phyloP scores from a whole-genome alignment of 2,329 filamentous ascomycete species.

The Alternaria sp. region DNA sequence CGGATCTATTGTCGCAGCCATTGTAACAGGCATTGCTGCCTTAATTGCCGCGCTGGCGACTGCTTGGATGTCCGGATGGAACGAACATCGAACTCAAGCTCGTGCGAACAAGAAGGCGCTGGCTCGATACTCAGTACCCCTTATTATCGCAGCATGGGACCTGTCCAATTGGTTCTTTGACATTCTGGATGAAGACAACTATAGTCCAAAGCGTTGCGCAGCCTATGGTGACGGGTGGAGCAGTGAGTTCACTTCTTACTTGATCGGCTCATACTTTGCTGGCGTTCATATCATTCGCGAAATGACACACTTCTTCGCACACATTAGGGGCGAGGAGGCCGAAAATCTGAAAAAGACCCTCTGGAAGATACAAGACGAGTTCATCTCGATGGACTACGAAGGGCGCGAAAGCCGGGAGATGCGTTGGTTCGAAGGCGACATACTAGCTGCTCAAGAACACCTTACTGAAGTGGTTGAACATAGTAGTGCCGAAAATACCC shows the following conservation, averaged over 20 bases:
- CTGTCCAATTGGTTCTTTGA: conserved; percentile 17
- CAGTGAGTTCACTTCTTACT: conserved; percentile 10
- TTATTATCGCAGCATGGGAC: conserved; percentile 15
- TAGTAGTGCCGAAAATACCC: not conserved
- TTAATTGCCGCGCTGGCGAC: not conserved
- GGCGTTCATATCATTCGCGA: conserved; percentile 17
- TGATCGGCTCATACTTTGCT: conserved; percentile 16
- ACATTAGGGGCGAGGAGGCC: conserved; percentile 6
- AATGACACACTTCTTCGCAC: conserved; percentile 16
- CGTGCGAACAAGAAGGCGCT: conserved; percentile 13
- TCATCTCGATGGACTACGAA: conserved; percentile 12
- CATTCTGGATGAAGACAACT: conserved; percentile 11
- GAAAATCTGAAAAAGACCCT: conserved; percentile 15
- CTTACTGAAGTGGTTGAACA: conserved; percentile 3
- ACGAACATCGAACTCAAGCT: conserved; percentile 9
- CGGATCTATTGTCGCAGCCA: conserved; percentile 10
- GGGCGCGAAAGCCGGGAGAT: conserved; percentile 14
- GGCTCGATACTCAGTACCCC: conserved; percentile 12
- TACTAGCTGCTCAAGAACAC: conserved; percentile 17
- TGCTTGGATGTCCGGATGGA: conserved; percentile 13
- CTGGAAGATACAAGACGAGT: conserved; percentile 20
- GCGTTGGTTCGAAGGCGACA: conserved; percentile 20
- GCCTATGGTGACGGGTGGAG: conserved; percentile 13
- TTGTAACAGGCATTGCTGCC: conserved; percentile 16
- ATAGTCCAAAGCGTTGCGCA: not conserved